Percentiles rank a stretch among this genome's conserved stretches.
Evolutionary conservation across 352 stramenopile genomes (phyloP).

Genomic region (Pythium aquatile): DNA sequence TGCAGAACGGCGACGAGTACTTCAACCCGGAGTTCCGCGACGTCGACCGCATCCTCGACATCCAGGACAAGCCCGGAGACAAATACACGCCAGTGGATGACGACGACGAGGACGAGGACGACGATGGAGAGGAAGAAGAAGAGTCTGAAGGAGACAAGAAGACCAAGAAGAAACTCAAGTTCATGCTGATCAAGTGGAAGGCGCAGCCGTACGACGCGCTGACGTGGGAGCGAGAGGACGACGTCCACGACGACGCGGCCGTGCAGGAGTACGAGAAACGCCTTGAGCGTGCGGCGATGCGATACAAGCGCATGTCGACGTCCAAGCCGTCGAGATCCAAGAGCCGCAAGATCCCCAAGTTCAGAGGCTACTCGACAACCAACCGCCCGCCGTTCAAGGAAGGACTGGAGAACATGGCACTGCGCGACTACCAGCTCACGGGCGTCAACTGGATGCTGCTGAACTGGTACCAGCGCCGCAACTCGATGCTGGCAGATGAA

Average conservation of each 20-base stretch:
- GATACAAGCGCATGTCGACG: conserved; percentile 51
- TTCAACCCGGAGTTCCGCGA: conserved; percentile 89
- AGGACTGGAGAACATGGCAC: conserved; percentile 53
- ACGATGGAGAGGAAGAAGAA: conserved; percentile 10
- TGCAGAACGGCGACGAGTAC: conserved; percentile 81
- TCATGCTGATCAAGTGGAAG: conserved; percentile 99
- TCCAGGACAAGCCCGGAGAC: conserved; percentile 73
- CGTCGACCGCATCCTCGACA: conserved; percentile 88
- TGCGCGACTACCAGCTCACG: conserved; percentile 99
- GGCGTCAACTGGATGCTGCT: conserved; percentile 99
- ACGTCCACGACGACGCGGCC: conserved; percentile 89
- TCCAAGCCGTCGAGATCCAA: conserved; percentile 17
- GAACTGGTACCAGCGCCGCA: conserved; percentile 97
- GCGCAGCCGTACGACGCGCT: conserved; percentile 96
- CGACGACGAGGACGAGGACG: conserved; percentile 28
- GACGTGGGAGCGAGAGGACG: conserved; percentile 97
- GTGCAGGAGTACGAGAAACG: conserved; percentile 80
- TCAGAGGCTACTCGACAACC: conserved; percentile 65
- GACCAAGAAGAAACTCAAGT: conserved; percentile 54
- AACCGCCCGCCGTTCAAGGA: conserved; percentile 59
- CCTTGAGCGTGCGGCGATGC: conserved; percentile 45
- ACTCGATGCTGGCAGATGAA: conserved; percentile 99
- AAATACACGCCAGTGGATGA: conserved; percentile 58
- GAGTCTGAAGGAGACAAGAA: neutral
- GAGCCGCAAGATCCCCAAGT: conserved; percentile 59